phyloP scores from a whole-genome alignment of 805 yeast species.

The Cyberlindnera galapagoensis region DNA sequence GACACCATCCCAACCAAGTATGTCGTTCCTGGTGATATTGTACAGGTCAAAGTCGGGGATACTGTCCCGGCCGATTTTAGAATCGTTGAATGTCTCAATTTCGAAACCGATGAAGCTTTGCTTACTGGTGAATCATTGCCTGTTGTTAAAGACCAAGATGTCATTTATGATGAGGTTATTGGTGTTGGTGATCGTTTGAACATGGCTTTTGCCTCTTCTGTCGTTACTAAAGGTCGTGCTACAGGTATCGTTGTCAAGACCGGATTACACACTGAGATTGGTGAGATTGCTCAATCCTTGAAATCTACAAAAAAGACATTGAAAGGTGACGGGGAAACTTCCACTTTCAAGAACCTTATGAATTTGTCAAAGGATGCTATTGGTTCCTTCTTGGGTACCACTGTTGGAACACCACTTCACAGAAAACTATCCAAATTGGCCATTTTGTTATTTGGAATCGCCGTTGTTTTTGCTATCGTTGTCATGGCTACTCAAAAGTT shows the following conservation, averaged over 20 bases:
- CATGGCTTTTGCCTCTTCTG: conserved; percentile 64
- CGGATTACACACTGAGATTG: conserved; percentile 70
- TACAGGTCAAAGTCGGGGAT: conserved; percentile 60
- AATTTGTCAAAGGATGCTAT: conserved; percentile 44
- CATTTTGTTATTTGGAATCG: conserved; percentile 59
- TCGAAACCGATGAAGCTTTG: conserved; percentile 66
- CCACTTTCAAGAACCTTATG: conserved; percentile 30
- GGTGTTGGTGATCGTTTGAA: conserved; percentile 73
- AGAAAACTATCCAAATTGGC: conserved; percentile 73
- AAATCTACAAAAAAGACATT: conserved; percentile 35
- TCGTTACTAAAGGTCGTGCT: conserved; percentile 71
- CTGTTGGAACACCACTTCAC: conserved; percentile 78
- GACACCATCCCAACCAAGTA: conserved; percentile 51
- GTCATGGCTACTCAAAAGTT: conserved; percentile 83
- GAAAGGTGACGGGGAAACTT: conserved; percentile 35
- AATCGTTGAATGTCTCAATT: conserved; percentile 48
- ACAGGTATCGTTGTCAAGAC: conserved; percentile 60
- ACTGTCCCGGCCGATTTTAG: conserved; percentile 72
- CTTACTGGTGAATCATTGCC: conserved; percentile 65
- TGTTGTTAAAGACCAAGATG: conserved; percentile 43
- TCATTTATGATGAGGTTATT: conserved; percentile 32
- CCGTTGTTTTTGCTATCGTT: conserved; percentile 80
- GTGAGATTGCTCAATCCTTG: conserved; percentile 60
- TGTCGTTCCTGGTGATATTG: conserved; percentile 71
- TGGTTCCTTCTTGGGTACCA: conserved; percentile 69